phyloP scores from a whole-genome alignment of 257 asterid genomes.

The Solanum phureja region DNA sequence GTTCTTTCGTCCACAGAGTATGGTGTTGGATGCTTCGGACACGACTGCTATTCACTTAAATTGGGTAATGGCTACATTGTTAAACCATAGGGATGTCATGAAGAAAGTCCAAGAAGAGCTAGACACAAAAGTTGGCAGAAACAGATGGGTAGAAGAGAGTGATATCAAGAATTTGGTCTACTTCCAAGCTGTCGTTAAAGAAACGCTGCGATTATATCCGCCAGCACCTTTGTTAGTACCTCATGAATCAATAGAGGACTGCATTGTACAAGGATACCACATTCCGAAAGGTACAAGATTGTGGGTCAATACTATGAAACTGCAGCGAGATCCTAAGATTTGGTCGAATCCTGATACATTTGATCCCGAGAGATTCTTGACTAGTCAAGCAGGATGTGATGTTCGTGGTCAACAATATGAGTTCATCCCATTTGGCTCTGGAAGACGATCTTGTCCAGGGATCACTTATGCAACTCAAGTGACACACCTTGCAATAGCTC shows the following conservation, averaged over 20 bases:
- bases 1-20: not conserved
- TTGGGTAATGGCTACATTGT: not conserved
- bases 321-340: not conserved
- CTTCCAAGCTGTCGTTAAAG: not conserved
- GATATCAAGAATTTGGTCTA: not conserved
- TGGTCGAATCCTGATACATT: constrained; percentile 1
- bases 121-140: not conserved
- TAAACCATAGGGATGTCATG: not conserved
- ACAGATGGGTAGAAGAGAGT: constrained; percentile 2
- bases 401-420: not conserved
- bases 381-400: not conserved
- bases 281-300: not conserved
- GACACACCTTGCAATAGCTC: constrained; percentile 2
- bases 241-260: not conserved
- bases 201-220: not conserved
- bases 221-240: constrained; percentile 3
- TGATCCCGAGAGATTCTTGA: constrained; percentile 3
- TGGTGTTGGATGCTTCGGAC: constrained; percentile 2
- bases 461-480: not conserved
- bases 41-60: not conserved
- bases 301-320: not conserved
- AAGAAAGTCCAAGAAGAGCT: constrained; percentile 1
- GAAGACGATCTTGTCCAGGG: constrained; percentile 6
- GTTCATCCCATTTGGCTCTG: not conserved
- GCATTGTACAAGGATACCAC: not conserved